Percentiles rank a stretch among this genome's conserved stretches.
Conservation (phyloP, 2,329 filamentous ascomycete genomes). For the Penicillium sclerotigenum region DNA sequence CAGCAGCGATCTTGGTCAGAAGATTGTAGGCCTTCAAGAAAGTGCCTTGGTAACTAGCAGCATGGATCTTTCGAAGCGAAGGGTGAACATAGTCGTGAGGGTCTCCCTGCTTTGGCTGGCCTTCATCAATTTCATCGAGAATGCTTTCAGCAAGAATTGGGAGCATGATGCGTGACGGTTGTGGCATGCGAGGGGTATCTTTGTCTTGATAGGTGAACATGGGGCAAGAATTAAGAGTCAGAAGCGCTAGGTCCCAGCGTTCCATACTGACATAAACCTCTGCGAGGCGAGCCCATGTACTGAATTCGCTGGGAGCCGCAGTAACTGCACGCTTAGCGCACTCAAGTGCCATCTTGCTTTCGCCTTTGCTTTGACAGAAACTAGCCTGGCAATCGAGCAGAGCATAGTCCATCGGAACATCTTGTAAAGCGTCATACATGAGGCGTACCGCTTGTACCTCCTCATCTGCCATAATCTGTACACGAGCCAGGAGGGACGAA, state of each 20-base stretch:
- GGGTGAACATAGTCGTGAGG: constrained; percentile 84
- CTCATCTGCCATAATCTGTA: constrained; percentile 91
- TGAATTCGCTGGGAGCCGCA: constrained; percentile 93
- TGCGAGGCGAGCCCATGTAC: constrained; percentile 89
- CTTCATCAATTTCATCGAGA: constrained; percentile 94
- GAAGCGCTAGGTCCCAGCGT: constrained; percentile 92
- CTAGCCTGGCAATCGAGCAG: constrained; percentile 92
- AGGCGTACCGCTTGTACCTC: constrained; percentile 92
- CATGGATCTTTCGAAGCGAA: constrained; percentile 78
- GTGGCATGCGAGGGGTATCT: constrained; percentile 89
- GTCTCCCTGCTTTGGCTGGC: constrained; percentile 66
- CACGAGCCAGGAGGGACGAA: constrained; percentile 83
- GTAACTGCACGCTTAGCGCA: constrained; percentile 94
- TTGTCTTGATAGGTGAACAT: constrained; percentile 99
- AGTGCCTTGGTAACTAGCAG: constrained; percentile 87
- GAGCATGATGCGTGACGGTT: constrained; percentile 81
- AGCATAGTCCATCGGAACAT: constrained; percentile 95
- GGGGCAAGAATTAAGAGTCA: constrained; percentile 95
- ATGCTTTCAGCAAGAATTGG: constrained; percentile 85
- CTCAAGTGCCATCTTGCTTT: constrained; percentile 80
- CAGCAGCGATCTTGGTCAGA: constrained; percentile 89
- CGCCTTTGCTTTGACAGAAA: constrained; percentile 84
- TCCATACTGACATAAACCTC: constrained; percentile 93
- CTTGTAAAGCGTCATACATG: constrained; percentile 81
- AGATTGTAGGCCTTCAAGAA: constrained; percentile 94